Percentiles rank a stretch among this genome's conserved stretches.
Conservation (phyloP, 352 stramenopile genomes). For the Phytophthora fragariaefolia region DNA sequence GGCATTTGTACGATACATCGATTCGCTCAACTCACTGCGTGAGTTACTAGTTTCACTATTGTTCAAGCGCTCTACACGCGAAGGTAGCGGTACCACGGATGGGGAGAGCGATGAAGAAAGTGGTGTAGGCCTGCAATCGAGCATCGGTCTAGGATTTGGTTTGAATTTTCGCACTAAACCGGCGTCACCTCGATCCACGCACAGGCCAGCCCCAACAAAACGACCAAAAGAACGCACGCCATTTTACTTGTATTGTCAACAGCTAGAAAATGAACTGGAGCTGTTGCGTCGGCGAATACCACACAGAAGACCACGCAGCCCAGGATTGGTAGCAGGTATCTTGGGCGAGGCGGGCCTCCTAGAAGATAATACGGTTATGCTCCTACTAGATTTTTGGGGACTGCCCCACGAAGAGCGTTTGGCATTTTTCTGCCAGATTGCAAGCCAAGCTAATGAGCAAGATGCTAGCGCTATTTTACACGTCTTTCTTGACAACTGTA, state of each 20-base stretch:
- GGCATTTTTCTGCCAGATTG: conserved; percentile 75
- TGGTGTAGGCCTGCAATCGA: conserved; percentile 15
- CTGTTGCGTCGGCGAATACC: conserved; percentile 42
- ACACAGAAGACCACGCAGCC: conserved; percentile 30
- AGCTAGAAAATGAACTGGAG: conserved; percentile 69
- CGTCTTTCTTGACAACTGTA: conserved; percentile 60
- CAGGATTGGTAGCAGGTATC: conserved; percentile 21
- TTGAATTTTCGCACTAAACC: conserved; percentile 27
- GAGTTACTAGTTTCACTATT: conserved; percentile 57
- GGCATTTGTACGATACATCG: conserved; percentile 58
- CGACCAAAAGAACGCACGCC: conserved; percentile 30
- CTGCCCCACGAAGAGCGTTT: conserved; percentile 62
- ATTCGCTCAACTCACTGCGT: conserved; percentile 61
- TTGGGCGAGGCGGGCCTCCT: conserved; percentile 58
- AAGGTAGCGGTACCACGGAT: conserved; percentile 18
- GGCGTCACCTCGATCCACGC: conserved; percentile 1
- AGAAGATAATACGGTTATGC: conserved; percentile 60
- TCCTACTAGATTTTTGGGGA: conserved; percentile 75
- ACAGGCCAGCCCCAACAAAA: background rate
- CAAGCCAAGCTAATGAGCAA: conserved; percentile 57
- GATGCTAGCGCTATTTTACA: conserved; percentile 54
- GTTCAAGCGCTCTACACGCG: conserved; percentile 40
- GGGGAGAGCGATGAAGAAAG: conserved; percentile 32
- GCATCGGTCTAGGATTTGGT: conserved; percentile 35
- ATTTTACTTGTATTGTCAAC: conserved; percentile 69